Base-by-base conservation (phyloP, 495 filamentous ascomycete genomes). In the Mytilinidion resinicola region DNA sequence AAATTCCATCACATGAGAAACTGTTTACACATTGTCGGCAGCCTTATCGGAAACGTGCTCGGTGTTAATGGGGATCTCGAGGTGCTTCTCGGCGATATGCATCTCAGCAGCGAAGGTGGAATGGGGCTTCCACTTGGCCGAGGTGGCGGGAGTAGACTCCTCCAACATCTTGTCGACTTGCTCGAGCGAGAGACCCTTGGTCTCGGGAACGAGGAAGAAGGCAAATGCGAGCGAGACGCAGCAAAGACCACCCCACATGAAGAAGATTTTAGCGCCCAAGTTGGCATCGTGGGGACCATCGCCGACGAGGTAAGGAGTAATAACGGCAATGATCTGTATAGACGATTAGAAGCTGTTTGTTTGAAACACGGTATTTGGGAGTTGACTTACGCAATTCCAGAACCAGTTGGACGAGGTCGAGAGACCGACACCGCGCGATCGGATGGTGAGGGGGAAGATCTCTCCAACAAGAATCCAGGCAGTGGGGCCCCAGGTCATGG, bases 101-200 rank as follows among this genome's bases (percentile, higher is more conserved):
- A 84, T 82, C 55, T 85, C 79, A 35, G 73, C 68, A 6, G 85
- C 85, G 60, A 86, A 90, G 30, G 88, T 92, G 53, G 74, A 74
- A 64, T 81, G 80, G 21, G 87, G 86, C 64, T 76, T 78, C 89
- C 89, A 91, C 66, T 79, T 81, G 69, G 76, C 68, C 52, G 85
- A 89, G 14, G 80, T 85, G 21, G 83, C 72, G n/a, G 89, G 85
- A 1, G 79, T 86, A 5, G 82, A 81, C 76, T 91, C 88, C 70
- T 90, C 89, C 78, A 95, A 81, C 89, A 92, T 91, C 74, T 83
- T 81, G 76, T 93, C 89, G 66, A 95, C 86, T 70, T 95, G 88
- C 76, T 95, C 89, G 47, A 93, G 86, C 15, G 87, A 85, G 17
- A 95, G 78, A 59, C 88, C 89, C 84, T 90, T 91, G 72, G 87